Base-by-base conservation (phyloP, 2,329 filamentous ascomycete species). In the Whalleya microplaca region DNA sequence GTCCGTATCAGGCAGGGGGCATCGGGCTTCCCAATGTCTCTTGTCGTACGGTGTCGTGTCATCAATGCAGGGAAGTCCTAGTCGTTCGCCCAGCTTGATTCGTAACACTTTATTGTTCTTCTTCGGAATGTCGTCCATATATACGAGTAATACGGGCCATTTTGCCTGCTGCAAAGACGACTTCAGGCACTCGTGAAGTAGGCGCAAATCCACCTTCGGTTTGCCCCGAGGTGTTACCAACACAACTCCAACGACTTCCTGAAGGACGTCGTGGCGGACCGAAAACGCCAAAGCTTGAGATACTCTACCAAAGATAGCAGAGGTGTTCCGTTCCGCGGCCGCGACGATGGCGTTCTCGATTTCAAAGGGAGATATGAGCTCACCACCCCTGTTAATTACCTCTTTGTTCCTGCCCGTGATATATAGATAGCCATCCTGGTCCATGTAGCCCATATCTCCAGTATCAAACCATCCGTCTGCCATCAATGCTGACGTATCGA, bases 341-440 rank as follows among this genome's bases (percentile, higher is more conserved):
- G 76, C 71, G 43, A 83, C 72, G 54, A 84, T 78, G 9, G 81
- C 81, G 60, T 84, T 79, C 63, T 84, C 82, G n/a, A 85, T 76
- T 63, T 85, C 82, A 51, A 84, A 83, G 0, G 82, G 82, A 3
- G 80, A 83, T 54, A 85, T 84, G n/a, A 84, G 74, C 64, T 85
- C 82, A 32, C 82, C 81, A 37, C 82, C 82, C 10, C 81, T 77
- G 64, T 84, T 84, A 68, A 84, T 83, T 53, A 84, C 79, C 53
- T 84, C 81, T 62, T 84, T 84, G 65, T 76, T 82, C 27, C 81
- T 75, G 7, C 81, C 81, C 2, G 80, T 84, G 59, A 84, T 79
- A 67, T 78, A 83, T 8, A 84, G 73, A 59, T 78, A 83, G 21
- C 79, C 79, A 10, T 81, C 76, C 1, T 68, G 53, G 58, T 84